Evolutionary conservation across 2,329 filamentous ascomycete genomes (phyloP), one percentile per base, ranked within the genome.

Genomic region (Sporothrix variecibatus): DNA sequence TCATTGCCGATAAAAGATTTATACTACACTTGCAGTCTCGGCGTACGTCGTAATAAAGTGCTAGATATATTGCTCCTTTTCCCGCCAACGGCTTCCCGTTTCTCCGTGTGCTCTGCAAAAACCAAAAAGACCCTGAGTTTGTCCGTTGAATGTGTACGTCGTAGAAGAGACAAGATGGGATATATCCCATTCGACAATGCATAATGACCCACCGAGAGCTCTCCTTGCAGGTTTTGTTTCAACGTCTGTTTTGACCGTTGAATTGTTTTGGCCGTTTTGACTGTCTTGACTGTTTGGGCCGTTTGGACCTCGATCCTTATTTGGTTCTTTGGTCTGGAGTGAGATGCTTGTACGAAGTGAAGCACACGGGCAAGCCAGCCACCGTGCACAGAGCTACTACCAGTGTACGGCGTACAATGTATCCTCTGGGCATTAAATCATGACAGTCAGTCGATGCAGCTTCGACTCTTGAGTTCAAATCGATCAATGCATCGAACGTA

Each of bases 211-310:
- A 51, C 65, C 23, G 7, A 23, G 17, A 20, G 26, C 17, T 11
- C 43, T 68, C 64, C 64, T 51, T 34, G 64, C 43, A 68, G 40
- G 43, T 49, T 68, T 68, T 51, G 64, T 68, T 68, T 68, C 43
- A 68, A 68, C 38, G 60, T 34, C 38, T 67, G 62, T 46, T 46
- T 51, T 34, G 43, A 12, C 65, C 43, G 43, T 51, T 51, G 40
- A 26, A 49, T n/a, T 49, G 34, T 64, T 64, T 64, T 15, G 60
- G 3, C 28, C 28, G 56, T 60, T 60, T 34, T 26, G 56, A 20
- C 53, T 26, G 53, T 58, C 31, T 58, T 58, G 34, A 23, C 53
- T 12, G 12, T 26, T 31, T 58, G 23, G 53, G 1, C 20, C 49
- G 49, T 51, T 51, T 51, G 20, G 53, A 58, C 28, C 56, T 20